Evolutionary conservation across 1,139 yeast species (phyloP), one percentile per base, ranked within the genome.

Genomic region (Debaryomyces fabryi): DNA sequence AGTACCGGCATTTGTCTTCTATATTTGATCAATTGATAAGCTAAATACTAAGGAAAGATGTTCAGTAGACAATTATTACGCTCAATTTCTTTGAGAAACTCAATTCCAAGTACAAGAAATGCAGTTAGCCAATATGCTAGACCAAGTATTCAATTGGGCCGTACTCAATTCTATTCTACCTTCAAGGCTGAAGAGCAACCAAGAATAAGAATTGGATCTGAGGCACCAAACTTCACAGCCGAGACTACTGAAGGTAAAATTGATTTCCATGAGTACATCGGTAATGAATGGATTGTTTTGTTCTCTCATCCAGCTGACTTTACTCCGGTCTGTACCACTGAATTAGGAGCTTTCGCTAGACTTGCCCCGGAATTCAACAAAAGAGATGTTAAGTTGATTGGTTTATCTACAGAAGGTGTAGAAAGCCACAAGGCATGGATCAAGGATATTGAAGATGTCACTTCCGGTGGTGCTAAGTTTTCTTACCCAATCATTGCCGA

Each of bases 321-420:
- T 77, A 90, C 97, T 15, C 97, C 97, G 36, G 96, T 90, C 45
- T 90, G 97, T 73, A 90, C 97, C 58, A 90, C 97, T 47, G 97
- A 90, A 75, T 79, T 90, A 61, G 96, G 97, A 54, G 96, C 96
- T 13, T 90, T 90, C 62, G 89, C 97, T 54, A 79, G 82, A 63
- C 79, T 89, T 68, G 85, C 87, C 72, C 90, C 89, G 32, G 96
- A 89, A 67, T 90, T 90, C 63, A 82, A 81, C 61, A 79, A 84
- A 69, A 83, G 96, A 70, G 82, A 83, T 64, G 86, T 88, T 60
- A 89, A 90, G 76, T 78, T 90, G 68, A 85, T 90, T 65, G 97
- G 96, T 49, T 78, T 90, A 58, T 85, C 93, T 40, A 90, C 95
- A 48, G 90, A 89, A 68, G 83, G 80, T 54, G 81, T 88, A 54